These are phyloP conservation scores for Blattamonas nauphoetae DNA, from an alignment of 78 protist species.

Conservation along the genomic window DNA sequence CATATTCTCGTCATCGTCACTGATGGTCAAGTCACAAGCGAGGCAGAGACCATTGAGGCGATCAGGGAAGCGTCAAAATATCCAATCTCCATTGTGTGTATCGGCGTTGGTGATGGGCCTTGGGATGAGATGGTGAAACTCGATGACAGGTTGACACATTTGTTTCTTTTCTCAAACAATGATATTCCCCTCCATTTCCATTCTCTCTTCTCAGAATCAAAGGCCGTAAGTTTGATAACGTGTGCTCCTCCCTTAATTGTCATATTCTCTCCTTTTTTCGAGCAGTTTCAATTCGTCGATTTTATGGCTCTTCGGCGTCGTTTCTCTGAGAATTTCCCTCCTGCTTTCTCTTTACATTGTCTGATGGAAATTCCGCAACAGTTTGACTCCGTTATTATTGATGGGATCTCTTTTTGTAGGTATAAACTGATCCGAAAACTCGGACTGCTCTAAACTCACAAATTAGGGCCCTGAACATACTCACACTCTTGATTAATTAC, in stretches of 20 bases:
- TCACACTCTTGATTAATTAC: too few species aligned
- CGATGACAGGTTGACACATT: too few species aligned
- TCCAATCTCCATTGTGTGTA: slow-evolving; percentile 27
- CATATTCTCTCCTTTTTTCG: not conserved
- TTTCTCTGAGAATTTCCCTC: not conserved
- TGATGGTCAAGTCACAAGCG: not conserved
- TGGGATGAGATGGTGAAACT: slow-evolving; percentile 40
- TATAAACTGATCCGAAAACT: too few species aligned
- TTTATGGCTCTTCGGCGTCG: not conserved
- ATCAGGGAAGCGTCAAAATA: slow-evolving; percentile 31
- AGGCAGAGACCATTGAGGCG: slow-evolving; percentile 8
- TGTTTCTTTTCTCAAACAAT: too few species aligned
- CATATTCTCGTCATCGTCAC: slow-evolving; percentile 22
- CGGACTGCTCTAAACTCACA: too few species aligned
- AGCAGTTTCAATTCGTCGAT: slow-evolving; percentile 31
- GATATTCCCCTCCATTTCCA: too few species aligned
- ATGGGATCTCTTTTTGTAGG: too few species aligned
- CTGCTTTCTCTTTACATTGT: slow-evolving; percentile 1
- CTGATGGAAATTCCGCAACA: slow-evolving; percentile 26
- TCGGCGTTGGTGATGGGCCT: slow-evolving; percentile 44
- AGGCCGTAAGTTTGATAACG: too few species aligned
- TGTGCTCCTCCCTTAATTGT: too few species aligned
- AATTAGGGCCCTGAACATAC: too few species aligned
- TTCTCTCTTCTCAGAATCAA: too few species aligned
- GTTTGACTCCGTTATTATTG: not conserved